Base-by-base conservation (phyloP, 441 rosid species). In the Melianthus villosus region DNA sequence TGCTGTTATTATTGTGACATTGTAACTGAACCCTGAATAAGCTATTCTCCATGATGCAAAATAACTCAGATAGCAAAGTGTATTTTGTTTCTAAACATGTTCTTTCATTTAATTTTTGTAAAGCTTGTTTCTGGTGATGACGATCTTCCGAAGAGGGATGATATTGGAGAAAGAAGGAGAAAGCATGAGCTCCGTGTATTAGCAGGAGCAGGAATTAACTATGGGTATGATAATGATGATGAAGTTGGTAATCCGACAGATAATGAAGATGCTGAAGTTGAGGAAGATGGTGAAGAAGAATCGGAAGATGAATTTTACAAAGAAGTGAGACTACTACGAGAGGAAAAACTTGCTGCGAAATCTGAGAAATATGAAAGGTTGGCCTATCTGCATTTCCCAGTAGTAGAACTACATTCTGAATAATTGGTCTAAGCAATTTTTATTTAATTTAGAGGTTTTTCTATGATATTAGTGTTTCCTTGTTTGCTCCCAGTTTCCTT, bases 101-200 rank as follows among this genome's bases (percentile, higher is more conserved):
- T 20, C 6, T 20, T 20, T 6, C 20, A 17, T 4, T 32, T 19
- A 38, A 6, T 15, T 46, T 40, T 26, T 28, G 7, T 42, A 38
- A 50, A 82, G 97, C 69, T 65, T 50, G 34, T 77, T 29, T 77
- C 77, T 18, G 94, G 95, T 32, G 97, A 81, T 38, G 92, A 81
- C 59, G 94, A 89, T 65, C 51, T 89, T 44, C 95, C 97, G 0
- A 73, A 44, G 65, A 68, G 97, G 53, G 95, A 89, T 68, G 93
- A 83, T 56, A 76, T 89, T 38, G 97, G 97, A 50, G 94, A 84
- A 62, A 61, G 93, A 51, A 74, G 93, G 54, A 75, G 79, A 59
- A 79, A 81, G 51, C 71, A 72, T 54, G 95, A 84, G 64, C 73
- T 80, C 20, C 67, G 71, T 60, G 87, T 78, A 47, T 59, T 87